Conservation (phyloP, 352 stramenopile species). For the Globisporangium paroecandrum region DNA sequence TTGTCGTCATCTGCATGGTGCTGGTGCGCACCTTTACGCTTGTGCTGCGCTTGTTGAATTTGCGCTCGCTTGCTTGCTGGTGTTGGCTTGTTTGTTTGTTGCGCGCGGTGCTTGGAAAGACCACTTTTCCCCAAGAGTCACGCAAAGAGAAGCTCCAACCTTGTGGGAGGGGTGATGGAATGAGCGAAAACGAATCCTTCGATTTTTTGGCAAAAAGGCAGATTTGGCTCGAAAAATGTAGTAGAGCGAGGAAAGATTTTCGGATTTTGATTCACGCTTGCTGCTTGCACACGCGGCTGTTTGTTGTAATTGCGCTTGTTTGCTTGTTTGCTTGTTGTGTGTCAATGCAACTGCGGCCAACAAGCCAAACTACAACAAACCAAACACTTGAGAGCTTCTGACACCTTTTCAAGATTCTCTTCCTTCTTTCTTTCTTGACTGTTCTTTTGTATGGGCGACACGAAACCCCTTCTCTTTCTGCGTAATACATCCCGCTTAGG, state of each 20-base stretch:
- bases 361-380: neutral
- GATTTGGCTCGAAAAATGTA: neutral
- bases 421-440: too few species aligned
- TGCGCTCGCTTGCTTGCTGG: neutral
- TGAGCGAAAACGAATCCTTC: neutral
- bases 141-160: neutral
- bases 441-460: neutral
- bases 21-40: neutral
- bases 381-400: neutral
- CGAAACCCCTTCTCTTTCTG: too few species aligned
- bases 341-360: neutral
- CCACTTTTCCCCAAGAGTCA: constrained; percentile 2
- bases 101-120: neutral
- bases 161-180: neutral
- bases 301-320: too few species aligned
- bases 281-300: neutral
- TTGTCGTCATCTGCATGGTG: neutral
- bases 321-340: neutral
- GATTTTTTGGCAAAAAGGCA: neutral
- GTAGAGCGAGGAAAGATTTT: neutral
- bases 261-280: neutral
- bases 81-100: neutral
- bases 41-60: constrained; percentile 1
- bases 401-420: constrained; percentile 4
- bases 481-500: neutral